Evolutionary conservation across 2,329 filamentous ascomycete genomes (phyloP), one percentile per base, ranked within the genome.

Genomic region (Ceratocystis eucalypticola): DNA sequence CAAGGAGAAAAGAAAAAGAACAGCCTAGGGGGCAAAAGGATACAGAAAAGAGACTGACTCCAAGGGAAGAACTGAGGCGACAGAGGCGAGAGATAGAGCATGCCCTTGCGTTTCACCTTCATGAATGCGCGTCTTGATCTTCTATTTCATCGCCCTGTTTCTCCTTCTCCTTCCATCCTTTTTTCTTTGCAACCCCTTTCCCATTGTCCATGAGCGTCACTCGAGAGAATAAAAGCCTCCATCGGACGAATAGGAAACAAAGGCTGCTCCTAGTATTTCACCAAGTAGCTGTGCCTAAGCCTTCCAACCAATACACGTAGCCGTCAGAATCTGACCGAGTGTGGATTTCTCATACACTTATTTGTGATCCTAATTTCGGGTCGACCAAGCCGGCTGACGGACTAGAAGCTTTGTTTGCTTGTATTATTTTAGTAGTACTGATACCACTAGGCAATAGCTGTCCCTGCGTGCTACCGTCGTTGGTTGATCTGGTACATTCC

Each of bases 401-500:
- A 12, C 53, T 57, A 1, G 10, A 41, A 41, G 12, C 12, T 25
- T 17, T 5, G 22, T 30, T 22, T 57, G 12, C 22, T 57, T 57
- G 28, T 57, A n/a, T 57, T 57, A 33, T 57, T 57, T 57, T n/a
- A 28, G 53, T 57, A 30, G 53, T 30, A 28, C 10, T 30, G 10
- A 20, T 12, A 30, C 15, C 30, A 15, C 15, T 33, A 28, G 28
- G 28, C 30, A 3, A 30, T 33, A 28, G 15, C 28, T 17, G 53
- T 8, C 25, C 10, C 53, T 30, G 22, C 3, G 22, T 57, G 53
- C 37, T 55, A 41, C 30, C 48, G 48, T 20, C 62, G 62, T 33
- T 33, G 62, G 33, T 48, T 44, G 17, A 64, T 57, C 28, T 53
- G 50, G 62, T 64, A 64, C 50, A 64, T 55, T 25, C 46, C 48